Conservation (phyloP, 148 eudicot genomes). For the Fagopyrum homotropicum region DNA sequence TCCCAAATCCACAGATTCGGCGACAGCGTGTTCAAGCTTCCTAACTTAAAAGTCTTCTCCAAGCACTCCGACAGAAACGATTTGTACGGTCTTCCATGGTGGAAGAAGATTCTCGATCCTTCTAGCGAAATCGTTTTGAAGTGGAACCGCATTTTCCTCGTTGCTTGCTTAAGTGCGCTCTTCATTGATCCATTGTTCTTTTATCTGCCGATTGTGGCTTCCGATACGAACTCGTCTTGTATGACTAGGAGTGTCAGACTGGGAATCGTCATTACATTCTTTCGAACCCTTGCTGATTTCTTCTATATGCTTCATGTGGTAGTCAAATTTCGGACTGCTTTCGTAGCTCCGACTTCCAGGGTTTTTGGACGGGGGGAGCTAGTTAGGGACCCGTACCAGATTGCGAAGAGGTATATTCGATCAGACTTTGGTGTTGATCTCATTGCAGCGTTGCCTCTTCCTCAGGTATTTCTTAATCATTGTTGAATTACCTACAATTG, state of each 20-base stretch:
- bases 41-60: slow-evolving; percentile 15
- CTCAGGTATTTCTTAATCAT: slow-evolving; percentile 35
- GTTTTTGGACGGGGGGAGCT: slow-evolving; percentile 71
- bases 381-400: slow-evolving; percentile 42
- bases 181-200: slow-evolving; percentile 80
- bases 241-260: slow-evolving; percentile 35
- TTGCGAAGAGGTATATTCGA: slow-evolving; percentile 38
- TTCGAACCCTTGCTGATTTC: slow-evolving; percentile 44
- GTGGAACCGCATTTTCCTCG: slow-evolving; percentile 71
- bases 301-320: slow-evolving; percentile 54
- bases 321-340: slow-evolving; percentile 72
- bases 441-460: slow-evolving; percentile 47
- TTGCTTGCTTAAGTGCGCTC: slow-evolving; percentile 53
- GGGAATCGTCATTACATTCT: slow-evolving; percentile 47
- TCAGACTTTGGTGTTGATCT: slow-evolving; percentile 41
- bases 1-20: slow-evolving; percentile 20
- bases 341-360: slow-evolving; percentile 73
- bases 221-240: slow-evolving; percentile 29
- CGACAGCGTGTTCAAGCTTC: slow-evolving; percentile 14
- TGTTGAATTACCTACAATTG: neutral
- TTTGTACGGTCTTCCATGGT: slow-evolving; percentile 17
- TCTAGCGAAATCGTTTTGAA: slow-evolving; percentile 48
- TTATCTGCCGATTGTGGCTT: slow-evolving; percentile 43
- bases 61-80: neutral
- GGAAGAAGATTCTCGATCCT: slow-evolving; percentile 57